Percentiles rank a stretch among this genome's conserved stretches.
Evolutionary conservation across 2,329 filamentous ascomycete species (phyloP).

Genomic region (Ophiostoma montium): DNA sequence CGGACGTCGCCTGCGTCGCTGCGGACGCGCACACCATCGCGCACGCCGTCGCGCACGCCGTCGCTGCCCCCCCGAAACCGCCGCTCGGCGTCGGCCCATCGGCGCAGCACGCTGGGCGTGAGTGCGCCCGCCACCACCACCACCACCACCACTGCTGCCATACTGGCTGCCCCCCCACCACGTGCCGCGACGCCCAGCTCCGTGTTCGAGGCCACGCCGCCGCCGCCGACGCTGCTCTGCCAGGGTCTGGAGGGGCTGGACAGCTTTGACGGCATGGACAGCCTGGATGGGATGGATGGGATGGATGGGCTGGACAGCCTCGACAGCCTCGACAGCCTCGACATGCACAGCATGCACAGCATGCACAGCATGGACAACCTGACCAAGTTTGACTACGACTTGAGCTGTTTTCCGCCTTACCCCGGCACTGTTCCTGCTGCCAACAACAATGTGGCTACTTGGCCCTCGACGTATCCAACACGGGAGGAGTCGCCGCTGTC

Average conservation of each 20-base stretch:
- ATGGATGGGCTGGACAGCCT: slow-evolving; percentile 18
- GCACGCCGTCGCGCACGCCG: slow-evolving; percentile 13
- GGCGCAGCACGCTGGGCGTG: not conserved
- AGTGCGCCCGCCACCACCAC: not conserved
- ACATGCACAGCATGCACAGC: slow-evolving; percentile 21
- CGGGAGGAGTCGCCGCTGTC: slow-evolving; percentile 33
- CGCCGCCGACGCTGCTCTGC: slow-evolving; percentile 43
- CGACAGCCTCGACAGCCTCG: slow-evolving; percentile 54
- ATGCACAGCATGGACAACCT: not conserved
- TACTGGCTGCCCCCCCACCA: not conserved
- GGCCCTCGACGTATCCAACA: slow-evolving; percentile 20
- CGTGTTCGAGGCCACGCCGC: slow-evolving; percentile 16
- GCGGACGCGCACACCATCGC: too few species aligned
- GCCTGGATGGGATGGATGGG: not conserved
- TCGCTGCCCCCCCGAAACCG: not conserved
- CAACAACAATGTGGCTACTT: not conserved
- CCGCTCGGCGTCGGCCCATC: not conserved
- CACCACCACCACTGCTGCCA: not conserved
- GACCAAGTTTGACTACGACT: slow-evolving; percentile 24
- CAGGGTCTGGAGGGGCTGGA: slow-evolving; percentile 39
- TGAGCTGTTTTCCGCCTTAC: slow-evolving; percentile 77
- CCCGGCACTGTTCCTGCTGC: slow-evolving; percentile 40
- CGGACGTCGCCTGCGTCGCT: slow-evolving; percentile 38
- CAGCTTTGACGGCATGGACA: slow-evolving; percentile 22
- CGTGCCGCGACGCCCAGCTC: slow-evolving; percentile 21